These are phyloP conservation scores for Quercus phellos DNA, from an alignment of 331 rosid species.

Conservation along the genomic window DNA sequence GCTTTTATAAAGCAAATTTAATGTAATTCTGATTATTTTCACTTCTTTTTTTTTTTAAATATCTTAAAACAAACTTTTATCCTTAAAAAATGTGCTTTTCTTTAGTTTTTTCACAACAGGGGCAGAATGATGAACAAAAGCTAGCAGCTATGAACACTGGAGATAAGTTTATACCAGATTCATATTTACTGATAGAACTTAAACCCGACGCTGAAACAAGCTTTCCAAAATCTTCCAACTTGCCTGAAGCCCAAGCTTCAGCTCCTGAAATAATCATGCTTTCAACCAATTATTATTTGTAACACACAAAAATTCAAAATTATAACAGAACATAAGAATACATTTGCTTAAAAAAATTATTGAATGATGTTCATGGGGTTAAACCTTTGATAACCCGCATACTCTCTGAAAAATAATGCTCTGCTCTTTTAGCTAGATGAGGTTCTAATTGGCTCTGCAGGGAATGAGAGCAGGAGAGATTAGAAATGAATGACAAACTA, in stretches of 20 bases:
- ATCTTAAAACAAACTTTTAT: no score
- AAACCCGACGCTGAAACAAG: slow-evolving; percentile 82
- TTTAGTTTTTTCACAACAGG: no score
- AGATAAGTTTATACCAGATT: slow-evolving; percentile 62
- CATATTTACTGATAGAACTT: slow-evolving; percentile 87
- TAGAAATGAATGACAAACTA: not conserved
- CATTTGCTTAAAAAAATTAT: not conserved
- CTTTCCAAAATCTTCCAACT: slow-evolving; percentile 63
- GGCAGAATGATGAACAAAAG: not conserved
- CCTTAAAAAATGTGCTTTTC: no score
- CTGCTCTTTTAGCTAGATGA: slow-evolving; percentile 75
- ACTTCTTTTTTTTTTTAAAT: not conserved
- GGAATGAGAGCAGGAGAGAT: not conserved
- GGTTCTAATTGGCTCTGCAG: slow-evolving; percentile 55
- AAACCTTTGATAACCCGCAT: slow-evolving; percentile 76
- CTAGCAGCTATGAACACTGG: not conserved
- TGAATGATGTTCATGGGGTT: slow-evolving; percentile 1
- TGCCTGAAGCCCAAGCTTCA: slow-evolving; percentile 80
- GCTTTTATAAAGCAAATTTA: not conserved
- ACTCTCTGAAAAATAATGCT: slow-evolving; percentile 88
- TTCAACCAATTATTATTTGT: slow-evolving; percentile 13
- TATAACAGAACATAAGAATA: slow-evolving; percentile 7
- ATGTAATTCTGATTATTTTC: not conserved
- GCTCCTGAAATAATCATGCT: slow-evolving; percentile 50
- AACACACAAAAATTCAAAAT: not conserved